Percentiles rank a stretch among this genome's conserved stretches.
Evolutionary conservation across 495 filamentous ascomycete species (phyloP).

Genomic region (Hypoxylon cercidicola): DNA sequence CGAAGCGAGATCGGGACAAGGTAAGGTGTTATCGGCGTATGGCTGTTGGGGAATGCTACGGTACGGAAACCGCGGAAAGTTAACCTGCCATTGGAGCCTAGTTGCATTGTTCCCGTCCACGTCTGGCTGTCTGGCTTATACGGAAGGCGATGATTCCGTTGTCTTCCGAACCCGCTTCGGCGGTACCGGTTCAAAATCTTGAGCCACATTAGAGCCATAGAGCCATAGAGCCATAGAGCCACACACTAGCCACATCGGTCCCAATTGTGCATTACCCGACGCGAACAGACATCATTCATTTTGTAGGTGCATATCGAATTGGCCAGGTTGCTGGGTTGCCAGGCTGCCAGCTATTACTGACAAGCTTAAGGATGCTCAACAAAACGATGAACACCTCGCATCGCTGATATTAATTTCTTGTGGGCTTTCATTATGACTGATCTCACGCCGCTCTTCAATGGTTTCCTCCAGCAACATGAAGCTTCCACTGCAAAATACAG

Average conservation of each 20-base stretch:
- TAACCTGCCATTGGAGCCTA: background rate
- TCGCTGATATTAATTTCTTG: background rate
- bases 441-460: slow-evolving; percentile 76
- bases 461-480: slow-evolving; percentile 69
- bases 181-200: background rate
- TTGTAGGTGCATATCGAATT: slow-evolving; percentile 21
- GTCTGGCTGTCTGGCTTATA: too few species aligned
- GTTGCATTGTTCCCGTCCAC: too few species aligned
- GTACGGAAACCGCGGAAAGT: background rate
- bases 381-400: slow-evolving; percentile 13
- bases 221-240: background rate
- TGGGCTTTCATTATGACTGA: slow-evolving; percentile 65
- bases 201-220: background rate
- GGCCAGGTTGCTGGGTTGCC: slow-evolving; percentile 44
- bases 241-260: slow-evolving; percentile 30
- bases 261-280: slow-evolving; percentile 15
- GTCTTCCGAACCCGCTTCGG: slow-evolving; percentile 11
- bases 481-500: slow-evolving; percentile 55
- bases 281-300: slow-evolving; percentile 24
- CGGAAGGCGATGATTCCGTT: too few species aligned
- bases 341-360: slow-evolving; percentile 32
- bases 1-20: slow-evolving; percentile 32
- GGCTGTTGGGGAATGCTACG: background rate
- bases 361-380: slow-evolving; percentile 6
- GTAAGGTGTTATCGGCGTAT: background rate